Evolutionary conservation across 208 protist genomes (phyloP).

Genomic region (Phytomonas francai): DNA sequence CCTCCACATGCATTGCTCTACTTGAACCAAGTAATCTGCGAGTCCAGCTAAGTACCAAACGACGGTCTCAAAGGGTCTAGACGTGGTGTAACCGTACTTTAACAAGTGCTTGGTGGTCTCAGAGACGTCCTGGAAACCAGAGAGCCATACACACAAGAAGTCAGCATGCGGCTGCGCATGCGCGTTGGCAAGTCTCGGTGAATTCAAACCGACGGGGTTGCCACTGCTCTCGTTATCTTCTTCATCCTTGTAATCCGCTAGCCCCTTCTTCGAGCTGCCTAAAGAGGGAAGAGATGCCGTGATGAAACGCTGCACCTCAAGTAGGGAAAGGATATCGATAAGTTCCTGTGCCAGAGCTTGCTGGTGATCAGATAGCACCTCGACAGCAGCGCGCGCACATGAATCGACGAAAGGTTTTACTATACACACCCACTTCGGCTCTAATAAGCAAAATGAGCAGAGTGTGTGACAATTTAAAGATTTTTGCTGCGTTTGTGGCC

Average conservation of each 20-base stretch:
- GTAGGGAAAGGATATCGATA: conserved; percentile 2
- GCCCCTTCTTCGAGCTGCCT: not conserved
- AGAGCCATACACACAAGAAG: conserved; percentile 33
- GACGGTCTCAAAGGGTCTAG: conserved; percentile 26
- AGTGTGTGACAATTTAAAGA: not conserved
- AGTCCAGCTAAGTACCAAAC: conserved; percentile 47
- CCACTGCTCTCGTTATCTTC: not conserved
- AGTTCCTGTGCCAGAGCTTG: not conserved
- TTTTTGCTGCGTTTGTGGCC: not conserved
- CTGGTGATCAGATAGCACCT: not conserved
- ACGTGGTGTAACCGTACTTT: conserved; percentile 24
- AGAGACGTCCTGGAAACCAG: conserved; percentile 26
- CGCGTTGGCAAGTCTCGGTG: not conserved
- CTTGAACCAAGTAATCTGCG: conserved; percentile 28
- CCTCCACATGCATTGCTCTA: not conserved
- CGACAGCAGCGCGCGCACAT: not conserved
- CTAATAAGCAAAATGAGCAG: conserved; percentile 3
- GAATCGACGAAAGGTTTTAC: conserved; percentile 2
- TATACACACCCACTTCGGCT: conserved; percentile 1
- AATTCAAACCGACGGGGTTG: conserved; percentile 7
- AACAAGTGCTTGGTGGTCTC: conserved; percentile 40
- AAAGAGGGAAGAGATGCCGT: not conserved
- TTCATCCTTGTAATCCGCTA: not conserved
- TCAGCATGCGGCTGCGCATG: not conserved
- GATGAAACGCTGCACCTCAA: not conserved